Evolutionary conservation across 768 basidiomycete species (phyloP), one percentile per base, ranked within the genome.

Genomic region (Mycena leptocephala): DNA sequence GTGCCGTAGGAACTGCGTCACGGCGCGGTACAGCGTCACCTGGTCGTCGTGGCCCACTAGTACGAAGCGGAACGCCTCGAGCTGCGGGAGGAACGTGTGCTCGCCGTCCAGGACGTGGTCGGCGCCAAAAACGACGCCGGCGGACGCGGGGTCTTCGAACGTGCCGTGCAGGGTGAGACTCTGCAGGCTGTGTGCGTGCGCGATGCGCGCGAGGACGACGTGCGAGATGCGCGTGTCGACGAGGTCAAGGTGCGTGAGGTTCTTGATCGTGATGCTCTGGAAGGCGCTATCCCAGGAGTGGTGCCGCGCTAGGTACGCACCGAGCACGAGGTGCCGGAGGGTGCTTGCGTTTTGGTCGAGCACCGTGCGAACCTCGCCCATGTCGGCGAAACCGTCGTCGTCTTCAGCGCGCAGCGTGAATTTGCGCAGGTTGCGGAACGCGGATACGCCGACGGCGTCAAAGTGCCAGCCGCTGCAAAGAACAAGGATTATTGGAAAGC

Each of bases 281-380:
- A 94, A 94, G 1, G 90, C 91, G 51, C 85, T 86, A 84, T 94
- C 93, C 92, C 92, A 94, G 6, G 91, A 92, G 79, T 93, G 93
- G 66, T 88, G 86, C 48, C 92, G 88, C 62, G 88, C 87, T 35
- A 93, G 90, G 81, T 92, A 93, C 22, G 92, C 93, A n/a, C 92
- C 92, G 63, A 94, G 90, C 62, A 90, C 89, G 67, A 94, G 89
- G 78, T 93, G 93, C 64, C 86, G 86, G 22, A 94, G 90, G 10
- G 91, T 92, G 53, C 74, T 74, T 61, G 88, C 86, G 79, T 94
- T 94, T 61, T 88, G 85, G 83, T 94, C 91, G 20, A 94, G 89
- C 13, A 93, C 91, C 0, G 87, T 88, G 30, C 92, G 89, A 37
- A 94, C 90, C 83, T 94, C 93, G 46, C 89, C 89, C 91, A 94